phyloP scores from a whole-genome alignment of 2,329 filamentous ascomycete species.

The Fusarium torreyae region DNA sequence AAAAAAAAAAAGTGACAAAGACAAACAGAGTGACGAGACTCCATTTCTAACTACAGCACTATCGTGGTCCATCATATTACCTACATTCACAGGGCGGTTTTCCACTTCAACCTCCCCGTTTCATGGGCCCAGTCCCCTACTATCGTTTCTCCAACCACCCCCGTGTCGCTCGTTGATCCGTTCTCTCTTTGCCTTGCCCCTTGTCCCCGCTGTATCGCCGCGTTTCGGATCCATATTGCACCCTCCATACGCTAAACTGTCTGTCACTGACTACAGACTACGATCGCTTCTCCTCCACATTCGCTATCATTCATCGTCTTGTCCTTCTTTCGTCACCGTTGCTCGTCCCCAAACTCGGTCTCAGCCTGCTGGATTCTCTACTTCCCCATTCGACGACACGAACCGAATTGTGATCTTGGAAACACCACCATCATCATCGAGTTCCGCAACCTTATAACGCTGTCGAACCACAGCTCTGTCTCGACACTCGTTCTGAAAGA shows the following conservation, averaged over 20 bases:
- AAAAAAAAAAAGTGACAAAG: not conserved
- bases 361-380: slow-evolving; percentile 10
- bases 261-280: slow-evolving; percentile 30
- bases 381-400: not conserved
- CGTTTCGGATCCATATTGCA: slow-evolving; percentile 42
- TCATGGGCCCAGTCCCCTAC: slow-evolving; percentile 13
- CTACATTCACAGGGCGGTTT: slow-evolving; percentile 28
- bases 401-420: slow-evolving; percentile 13
- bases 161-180: slow-evolving; percentile 46
- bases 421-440: slow-evolving; percentile 8
- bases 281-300: slow-evolving; percentile 34
- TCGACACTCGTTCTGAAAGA: slow-evolving; percentile 26
- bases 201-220: slow-evolving; percentile 38
- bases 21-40: not conserved
- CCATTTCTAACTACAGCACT: not conserved
- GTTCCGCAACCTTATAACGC: slow-evolving; percentile 15
- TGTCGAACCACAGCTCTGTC: slow-evolving; percentile 21
- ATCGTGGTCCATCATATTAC: slow-evolving; percentile 17
- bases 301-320: slow-evolving; percentile 21
- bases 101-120: slow-evolving; percentile 24
- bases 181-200: slow-evolving; percentile 30
- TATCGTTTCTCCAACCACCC: slow-evolving; percentile 40
- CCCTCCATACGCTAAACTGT: slow-evolving; percentile 28
- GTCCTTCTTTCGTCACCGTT: slow-evolving; percentile 9
- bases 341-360: slow-evolving; percentile 23